A percentile compares a stretch with the other conserved stretches of the same genome.
phyloP scores from a whole-genome alignment of 305 asterid genomes.

The Fraxinus paxiana region DNA sequence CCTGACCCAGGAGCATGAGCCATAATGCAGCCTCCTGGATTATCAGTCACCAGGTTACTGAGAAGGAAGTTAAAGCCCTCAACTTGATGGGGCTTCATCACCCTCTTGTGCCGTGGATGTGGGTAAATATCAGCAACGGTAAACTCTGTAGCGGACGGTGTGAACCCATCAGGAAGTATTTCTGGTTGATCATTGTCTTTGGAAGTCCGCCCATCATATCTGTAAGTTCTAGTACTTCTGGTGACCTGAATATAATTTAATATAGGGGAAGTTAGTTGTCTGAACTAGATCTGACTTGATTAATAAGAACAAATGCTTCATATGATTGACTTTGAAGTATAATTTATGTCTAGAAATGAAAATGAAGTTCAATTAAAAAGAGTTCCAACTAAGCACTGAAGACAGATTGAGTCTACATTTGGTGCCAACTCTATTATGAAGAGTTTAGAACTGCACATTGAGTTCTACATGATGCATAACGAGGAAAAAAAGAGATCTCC shows the following conservation, averaged over 20 bases:
- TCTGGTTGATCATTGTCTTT: constrained; percentile 53
- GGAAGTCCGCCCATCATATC: constrained; percentile 60
- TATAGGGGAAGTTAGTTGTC: constrained; percentile 16
- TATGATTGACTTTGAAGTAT: background rate
- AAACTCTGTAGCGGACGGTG: constrained; percentile 43
- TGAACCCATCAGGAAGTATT: constrained; percentile 40
- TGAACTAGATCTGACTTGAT: constrained; percentile 6
- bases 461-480: background rate
- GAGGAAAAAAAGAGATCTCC: constrained; percentile 1
- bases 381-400: background rate
- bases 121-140: constrained; percentile 62
- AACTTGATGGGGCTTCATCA: constrained; percentile 94
- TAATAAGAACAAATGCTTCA: constrained; percentile 7
- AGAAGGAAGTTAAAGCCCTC: constrained; percentile 94
- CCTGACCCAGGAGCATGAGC: constrained; percentile 99
- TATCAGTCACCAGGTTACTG: constrained; percentile 74
- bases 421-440: background rate
- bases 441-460: background rate
- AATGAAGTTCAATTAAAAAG: background rate
- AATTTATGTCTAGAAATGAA: background rate
- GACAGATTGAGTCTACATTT: background rate
- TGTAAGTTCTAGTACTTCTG: constrained; percentile 61
- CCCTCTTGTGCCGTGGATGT: constrained; percentile 87
- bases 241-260: constrained; percentile 42
- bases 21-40: constrained; percentile 95